phyloP scores from a whole-genome alignment of 768 basidiomycete genomes.

The Ramaria sp. region DNA sequence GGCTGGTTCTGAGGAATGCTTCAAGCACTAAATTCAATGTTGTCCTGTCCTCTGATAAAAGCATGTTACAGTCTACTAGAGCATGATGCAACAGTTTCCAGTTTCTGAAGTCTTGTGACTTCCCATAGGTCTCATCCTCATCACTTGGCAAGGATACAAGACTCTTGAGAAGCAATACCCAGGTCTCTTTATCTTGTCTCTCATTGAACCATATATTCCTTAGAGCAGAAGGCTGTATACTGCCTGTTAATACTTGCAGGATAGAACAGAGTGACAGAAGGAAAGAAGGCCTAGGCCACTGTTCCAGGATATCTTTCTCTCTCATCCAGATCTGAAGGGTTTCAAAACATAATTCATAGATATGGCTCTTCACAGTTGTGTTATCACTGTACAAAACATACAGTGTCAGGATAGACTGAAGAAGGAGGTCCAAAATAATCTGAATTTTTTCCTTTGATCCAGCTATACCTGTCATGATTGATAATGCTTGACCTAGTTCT shows the following conservation, averaged over 20 bases:
- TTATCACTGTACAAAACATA: slow-evolving; percentile 2
- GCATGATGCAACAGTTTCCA: slow-evolving; percentile 2
- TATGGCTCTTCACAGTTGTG: background rate
- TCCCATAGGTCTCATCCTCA: background rate
- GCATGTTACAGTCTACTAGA: background rate
- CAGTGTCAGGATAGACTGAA: slow-evolving; percentile 2
- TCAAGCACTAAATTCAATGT: background rate
- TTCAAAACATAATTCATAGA: slow-evolving; percentile 2
- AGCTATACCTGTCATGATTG: background rate
- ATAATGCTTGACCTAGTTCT: background rate
- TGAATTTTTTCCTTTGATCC: background rate
- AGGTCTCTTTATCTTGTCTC: background rate
- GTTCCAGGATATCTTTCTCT: background rate
- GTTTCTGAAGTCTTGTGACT: background rate
- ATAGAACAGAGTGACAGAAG: slow-evolving; percentile 3
- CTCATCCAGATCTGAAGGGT: slow-evolving; percentile 4
- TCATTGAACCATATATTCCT: background rate
- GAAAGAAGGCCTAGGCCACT: background rate
- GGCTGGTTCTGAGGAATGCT: background rate
- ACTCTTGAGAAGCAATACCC: slow-evolving; percentile 1
- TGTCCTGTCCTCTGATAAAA: background rate
- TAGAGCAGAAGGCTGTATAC: background rate
- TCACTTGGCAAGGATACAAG: background rate
- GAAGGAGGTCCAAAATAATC: background rate
- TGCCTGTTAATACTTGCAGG: slow-evolving; percentile 1